These are phyloP conservation scores for Blastocystis sp. DNA, from an alignment of 352 stramenopile species.

Conservation along the genomic window DNA sequence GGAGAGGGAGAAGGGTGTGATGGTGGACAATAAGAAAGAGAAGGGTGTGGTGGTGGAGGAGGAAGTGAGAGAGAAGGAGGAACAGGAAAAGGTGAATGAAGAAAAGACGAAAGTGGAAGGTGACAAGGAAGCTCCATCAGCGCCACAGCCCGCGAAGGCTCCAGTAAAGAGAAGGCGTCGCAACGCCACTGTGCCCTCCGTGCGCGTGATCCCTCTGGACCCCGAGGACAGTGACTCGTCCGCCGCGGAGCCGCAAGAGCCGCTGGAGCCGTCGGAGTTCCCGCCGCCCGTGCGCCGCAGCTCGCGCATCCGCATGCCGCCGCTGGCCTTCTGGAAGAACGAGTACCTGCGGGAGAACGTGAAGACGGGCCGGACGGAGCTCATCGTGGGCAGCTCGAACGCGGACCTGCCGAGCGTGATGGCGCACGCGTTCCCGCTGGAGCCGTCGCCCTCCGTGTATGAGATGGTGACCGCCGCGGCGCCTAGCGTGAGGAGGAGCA, in stretches of 20 bases:
- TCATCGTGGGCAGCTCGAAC: neutral
- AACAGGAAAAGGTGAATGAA: neutral
- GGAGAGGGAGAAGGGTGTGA: neutral
- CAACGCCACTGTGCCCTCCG: neutral
- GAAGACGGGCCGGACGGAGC: neutral
- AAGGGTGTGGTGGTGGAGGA: neutral
- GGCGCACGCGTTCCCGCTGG: neutral
- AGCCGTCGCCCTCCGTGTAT: neutral
- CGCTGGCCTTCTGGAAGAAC: slow-evolving; percentile 36
- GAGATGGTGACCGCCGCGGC: neutral
- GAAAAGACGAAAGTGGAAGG: neutral
- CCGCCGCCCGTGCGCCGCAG: neutral
- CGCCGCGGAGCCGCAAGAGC: neutral
- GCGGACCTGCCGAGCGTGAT: neutral
- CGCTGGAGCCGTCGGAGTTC: neutral
- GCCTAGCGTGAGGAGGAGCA: neutral
- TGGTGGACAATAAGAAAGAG: neutral
- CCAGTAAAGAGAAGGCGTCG: neutral
- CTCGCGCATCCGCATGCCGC: slow-evolving; percentile 2
- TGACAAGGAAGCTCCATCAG: neutral
- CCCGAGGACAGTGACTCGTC: too few species aligned
- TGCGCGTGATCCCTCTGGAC: neutral
- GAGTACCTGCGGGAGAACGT: slow-evolving; percentile 6
- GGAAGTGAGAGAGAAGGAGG: neutral
- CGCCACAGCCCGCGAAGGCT: neutral